Base-by-base conservation (phyloP, 179 eudicot species). In the Amaranthus tricolor region DNA sequence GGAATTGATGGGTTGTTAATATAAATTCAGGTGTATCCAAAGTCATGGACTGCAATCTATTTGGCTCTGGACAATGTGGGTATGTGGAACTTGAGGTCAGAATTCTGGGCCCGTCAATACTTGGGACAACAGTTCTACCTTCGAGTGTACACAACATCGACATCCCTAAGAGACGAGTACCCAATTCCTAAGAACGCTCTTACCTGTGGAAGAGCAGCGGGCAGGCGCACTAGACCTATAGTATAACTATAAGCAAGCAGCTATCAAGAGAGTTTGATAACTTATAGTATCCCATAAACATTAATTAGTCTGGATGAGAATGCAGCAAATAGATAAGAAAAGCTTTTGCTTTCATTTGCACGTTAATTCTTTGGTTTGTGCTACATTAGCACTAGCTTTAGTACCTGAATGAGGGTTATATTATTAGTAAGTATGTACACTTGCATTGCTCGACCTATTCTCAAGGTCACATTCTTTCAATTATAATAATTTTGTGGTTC, bases 31-130 rank as follows among this genome's bases (percentile, higher is more conserved):
- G 98, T 94, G 10, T 94, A 94, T 75, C 98, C 97, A 6, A 85
- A 84, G 20, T 90, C 96, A 67, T 94, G 98, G 98, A 86, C 94
- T 11, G 96, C 97, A 0, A 80, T 94, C 4, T 92, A 88, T 40
- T 48, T 94, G n/a, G 85, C 98, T 5, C 84, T 94, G 21, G 98
- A 94, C 84, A 94, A 94, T 60, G 98, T 92, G 13, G 98, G 98
- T 47, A 92, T 89, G 98, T 94, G 98, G 98, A 89, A 94, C 79
- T 50, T 94, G 66, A 88, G 98, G 78, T 74, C 96, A 5, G 98
- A 94, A 81, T 90, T 79, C 69, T 94, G 98, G 98, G 98, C 91
- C n/a, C 80, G 96, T 57, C 98, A 92, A 68, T 94, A 94, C 84
- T 80, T 94, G 2, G 98, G 98, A 59, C 96, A 94, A 67, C 98